phyloP scores from a whole-genome alignment of 208 protist genomes.

The Trypanosomatidae sp. region DNA sequence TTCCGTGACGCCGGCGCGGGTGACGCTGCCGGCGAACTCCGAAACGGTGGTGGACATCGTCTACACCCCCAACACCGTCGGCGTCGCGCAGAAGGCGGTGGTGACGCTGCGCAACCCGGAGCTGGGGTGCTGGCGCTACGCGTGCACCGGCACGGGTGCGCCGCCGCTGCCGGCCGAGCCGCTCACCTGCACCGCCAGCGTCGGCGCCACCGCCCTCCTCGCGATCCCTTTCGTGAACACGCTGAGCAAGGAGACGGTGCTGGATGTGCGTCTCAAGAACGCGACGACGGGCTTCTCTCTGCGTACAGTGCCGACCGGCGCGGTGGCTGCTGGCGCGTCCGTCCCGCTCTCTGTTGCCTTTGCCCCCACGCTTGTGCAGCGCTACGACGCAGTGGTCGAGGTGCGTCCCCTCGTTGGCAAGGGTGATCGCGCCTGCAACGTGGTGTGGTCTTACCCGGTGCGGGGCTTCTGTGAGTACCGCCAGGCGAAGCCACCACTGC shows the following conservation, averaged over 20 bases:
- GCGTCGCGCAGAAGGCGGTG: constrained; percentile 43
- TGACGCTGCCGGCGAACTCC: constrained; percentile 52
- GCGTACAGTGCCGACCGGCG: constrained; percentile 11
- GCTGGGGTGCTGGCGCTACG: constrained; percentile 85
- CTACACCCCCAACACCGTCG: constrained; percentile 80
- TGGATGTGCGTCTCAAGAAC: constrained; percentile 32
- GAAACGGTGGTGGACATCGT: constrained; percentile 59
- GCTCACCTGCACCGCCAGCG: constrained; percentile 47
- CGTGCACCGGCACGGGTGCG: constrained; percentile 60
- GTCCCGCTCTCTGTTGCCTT: constrained; percentile 64
- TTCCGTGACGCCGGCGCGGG: constrained; percentile 56
- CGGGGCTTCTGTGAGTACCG: constrained; percentile 74
- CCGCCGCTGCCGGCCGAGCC: constrained; percentile 48
- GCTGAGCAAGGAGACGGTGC: constrained; percentile 47
- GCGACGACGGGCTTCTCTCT: constrained; percentile 39
- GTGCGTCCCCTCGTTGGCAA: constrained; percentile 40
- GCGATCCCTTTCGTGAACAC: constrained; percentile 74
- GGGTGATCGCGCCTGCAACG: constrained; percentile 25
- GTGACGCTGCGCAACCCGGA: constrained; percentile 64
- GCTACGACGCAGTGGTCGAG: constrained; percentile 54
- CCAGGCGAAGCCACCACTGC: constrained; percentile 40
- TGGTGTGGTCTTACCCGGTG: constrained; percentile 79
- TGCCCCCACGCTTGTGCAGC: constrained; percentile 53
- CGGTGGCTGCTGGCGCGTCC: constrained; percentile 42
- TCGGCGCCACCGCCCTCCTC: constrained; percentile 39